These are phyloP conservation scores for Trypanosoma boissoni DNA, from an alignment of 208 protist species.

Conservation along the genomic window DNA sequence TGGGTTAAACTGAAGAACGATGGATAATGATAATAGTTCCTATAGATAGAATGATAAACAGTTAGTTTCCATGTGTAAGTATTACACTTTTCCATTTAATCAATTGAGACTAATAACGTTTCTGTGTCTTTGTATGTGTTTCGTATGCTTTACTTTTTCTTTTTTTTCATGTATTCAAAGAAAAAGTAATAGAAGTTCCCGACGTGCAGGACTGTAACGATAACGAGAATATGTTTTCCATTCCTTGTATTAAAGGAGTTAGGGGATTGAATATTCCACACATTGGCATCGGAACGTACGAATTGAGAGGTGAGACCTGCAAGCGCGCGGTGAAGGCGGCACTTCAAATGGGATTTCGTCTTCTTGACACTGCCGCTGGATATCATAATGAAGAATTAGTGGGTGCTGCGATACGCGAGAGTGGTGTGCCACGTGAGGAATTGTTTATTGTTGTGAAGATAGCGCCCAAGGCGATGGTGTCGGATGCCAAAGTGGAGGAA, in stretches of 20 bases:
- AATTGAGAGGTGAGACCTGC: conserved; percentile 66
- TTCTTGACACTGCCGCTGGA: conserved; percentile 78
- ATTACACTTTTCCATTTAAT: no score
- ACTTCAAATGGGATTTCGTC: conserved; percentile 67
- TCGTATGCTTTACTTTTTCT: not conserved
- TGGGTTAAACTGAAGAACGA: no score
- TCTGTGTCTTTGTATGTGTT: not conserved
- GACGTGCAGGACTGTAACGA: not conserved
- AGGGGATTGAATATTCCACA: conserved; percentile 36
- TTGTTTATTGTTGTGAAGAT: conserved; percentile 83
- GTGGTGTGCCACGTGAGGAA: conserved; percentile 53
- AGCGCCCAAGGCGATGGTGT: conserved; percentile 51
- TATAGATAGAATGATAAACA: no score
- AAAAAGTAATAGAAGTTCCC: not conserved
- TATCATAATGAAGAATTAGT: conserved; percentile 82
- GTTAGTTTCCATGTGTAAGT: no score
- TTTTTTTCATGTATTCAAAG: not conserved
- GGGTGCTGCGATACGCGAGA: conserved; percentile 51
- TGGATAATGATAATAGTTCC: no score
- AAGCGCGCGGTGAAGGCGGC: conserved; percentile 39
- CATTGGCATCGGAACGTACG: conserved; percentile 80
- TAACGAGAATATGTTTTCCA: not conserved
- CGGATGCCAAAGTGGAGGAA: conserved; percentile 27
- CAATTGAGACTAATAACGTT: no score
- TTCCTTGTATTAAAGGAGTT: conserved; percentile 9